Evolutionary conservation across 1,139 yeast species (phyloP).

Genomic region (Blastobotrys ciferrii): DNA sequence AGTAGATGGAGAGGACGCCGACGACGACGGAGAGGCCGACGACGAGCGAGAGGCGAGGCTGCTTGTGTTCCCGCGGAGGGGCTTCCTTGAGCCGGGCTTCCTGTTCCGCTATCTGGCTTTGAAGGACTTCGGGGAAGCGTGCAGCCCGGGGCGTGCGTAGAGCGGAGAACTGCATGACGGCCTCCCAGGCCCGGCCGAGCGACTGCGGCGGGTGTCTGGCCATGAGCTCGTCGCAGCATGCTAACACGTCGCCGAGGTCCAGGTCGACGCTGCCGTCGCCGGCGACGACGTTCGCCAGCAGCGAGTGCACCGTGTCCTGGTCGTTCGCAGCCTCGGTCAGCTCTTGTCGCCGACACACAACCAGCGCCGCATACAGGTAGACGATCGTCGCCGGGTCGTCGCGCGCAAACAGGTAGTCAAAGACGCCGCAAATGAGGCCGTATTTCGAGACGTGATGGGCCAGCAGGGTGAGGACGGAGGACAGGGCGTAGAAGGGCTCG

Average conservation of each 20-base stretch:
- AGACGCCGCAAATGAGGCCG: slow-evolving; percentile 52
- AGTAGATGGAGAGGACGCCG: background rate
- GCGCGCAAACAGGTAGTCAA: slow-evolving; percentile 61
- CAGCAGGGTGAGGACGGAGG: slow-evolving; percentile 74
- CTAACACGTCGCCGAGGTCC: slow-evolving; percentile 19
- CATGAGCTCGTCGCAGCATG: slow-evolving; percentile 20
- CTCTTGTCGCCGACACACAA: slow-evolving; percentile 44
- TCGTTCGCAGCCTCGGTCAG: slow-evolving; percentile 38
- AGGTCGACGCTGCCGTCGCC: slow-evolving; percentile 20
- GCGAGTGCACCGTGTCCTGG: slow-evolving; percentile 33
- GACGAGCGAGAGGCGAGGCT: background rate
- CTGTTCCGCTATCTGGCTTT: slow-evolving; percentile 8
- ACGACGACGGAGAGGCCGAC: slow-evolving; percentile 1
- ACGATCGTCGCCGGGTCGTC: slow-evolving; percentile 45
- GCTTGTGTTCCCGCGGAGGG: background rate
- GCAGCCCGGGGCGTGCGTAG: slow-evolving; percentile 13
- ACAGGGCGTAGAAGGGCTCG: slow-evolving; percentile 63
- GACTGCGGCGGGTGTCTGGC: slow-evolving; percentile 25
- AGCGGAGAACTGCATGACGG: slow-evolving; percentile 32
- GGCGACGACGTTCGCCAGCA: slow-evolving; percentile 29
- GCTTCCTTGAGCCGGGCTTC: background rate
- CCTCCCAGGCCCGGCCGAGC: slow-evolving; percentile 24
- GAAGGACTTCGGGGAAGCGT: background rate
- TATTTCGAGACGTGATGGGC: slow-evolving; percentile 65
- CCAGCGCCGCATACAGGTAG: slow-evolving; percentile 57